Conservation (phyloP, 1,284 basidiomycete genomes). For the Testicularia cyperi region DNA sequence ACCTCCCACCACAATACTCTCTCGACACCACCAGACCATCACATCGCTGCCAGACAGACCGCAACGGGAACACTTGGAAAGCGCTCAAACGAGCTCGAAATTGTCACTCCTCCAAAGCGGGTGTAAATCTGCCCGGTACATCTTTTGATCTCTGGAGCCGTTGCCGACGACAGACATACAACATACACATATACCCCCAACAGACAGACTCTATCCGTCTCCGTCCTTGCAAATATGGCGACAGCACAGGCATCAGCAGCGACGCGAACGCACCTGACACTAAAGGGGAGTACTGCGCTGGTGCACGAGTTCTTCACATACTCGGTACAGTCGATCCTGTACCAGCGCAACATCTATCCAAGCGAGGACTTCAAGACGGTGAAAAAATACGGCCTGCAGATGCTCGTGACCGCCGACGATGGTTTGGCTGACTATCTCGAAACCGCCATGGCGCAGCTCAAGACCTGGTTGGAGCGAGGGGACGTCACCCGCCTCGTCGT, state of each 20-base stretch:
- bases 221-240: constrained; percentile 14
- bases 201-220: no score
- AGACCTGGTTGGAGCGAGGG: constrained; percentile 81
- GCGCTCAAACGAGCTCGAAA: no score
- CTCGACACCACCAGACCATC: no score
- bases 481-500: constrained; percentile 89
- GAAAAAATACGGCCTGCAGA: constrained; percentile 94
- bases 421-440: constrained; percentile 88
- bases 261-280: constrained; percentile 64
- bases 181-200: no score
- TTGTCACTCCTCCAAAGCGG: no score
- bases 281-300: constrained; percentile 91
- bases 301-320: constrained; percentile 99
- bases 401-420: constrained; percentile 89
- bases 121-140: no score
- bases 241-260: constrained; percentile 46
- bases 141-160: no score
- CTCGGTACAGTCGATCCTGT: constrained; percentile 77
- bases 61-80: no score
- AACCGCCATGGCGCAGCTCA: constrained; percentile 77
- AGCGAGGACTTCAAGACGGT: constrained; percentile 80
- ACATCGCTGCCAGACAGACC: no score
- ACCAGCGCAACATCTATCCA: constrained; percentile 95
- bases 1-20: no score
- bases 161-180: no score